These are phyloP conservation scores for Solanum verrucosum DNA, from an alignment of 257 asterid genomes.

Conservation along the genomic window DNA sequence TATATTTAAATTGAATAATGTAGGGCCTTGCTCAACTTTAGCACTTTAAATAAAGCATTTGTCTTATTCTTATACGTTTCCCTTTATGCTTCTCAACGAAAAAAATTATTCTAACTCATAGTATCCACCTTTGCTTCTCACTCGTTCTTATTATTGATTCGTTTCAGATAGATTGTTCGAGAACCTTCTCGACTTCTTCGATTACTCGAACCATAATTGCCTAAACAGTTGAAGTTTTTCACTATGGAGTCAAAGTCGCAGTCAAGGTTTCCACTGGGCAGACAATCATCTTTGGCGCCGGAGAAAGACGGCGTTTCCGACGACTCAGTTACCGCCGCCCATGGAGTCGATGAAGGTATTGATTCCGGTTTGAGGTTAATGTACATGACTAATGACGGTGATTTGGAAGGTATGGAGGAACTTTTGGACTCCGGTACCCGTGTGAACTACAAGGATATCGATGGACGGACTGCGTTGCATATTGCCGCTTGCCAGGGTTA, in stretches of 20 bases:
- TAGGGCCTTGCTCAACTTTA: not conserved
- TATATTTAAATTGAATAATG: not conserved
- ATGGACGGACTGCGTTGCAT: constrained; percentile 72
- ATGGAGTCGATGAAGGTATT: constrained; percentile 21
- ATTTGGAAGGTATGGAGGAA: constrained; percentile 70
- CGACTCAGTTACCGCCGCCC: not conserved
- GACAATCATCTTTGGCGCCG: constrained; percentile 63
- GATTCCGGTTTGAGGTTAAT: constrained; percentile 62
- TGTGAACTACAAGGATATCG: constrained; percentile 62
- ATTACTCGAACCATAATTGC: not conserved
- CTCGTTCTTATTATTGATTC: not conserved
- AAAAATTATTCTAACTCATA: not conserved
- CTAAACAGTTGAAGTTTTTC: not conserved
- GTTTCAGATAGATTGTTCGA: not conserved
- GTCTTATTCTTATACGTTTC: not conserved
- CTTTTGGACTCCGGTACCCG: constrained; percentile 42
- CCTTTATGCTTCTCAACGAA: not conserved
- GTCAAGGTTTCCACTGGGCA: constrained; percentile 51
- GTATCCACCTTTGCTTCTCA: not conserved
- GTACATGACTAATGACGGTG: constrained; percentile 75
- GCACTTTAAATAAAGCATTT: not conserved
- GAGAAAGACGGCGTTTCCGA: constrained; percentile 18
- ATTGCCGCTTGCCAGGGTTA: constrained; percentile 83
- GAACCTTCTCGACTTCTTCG: not conserved
- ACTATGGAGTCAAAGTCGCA: constrained; percentile 45